These are phyloP conservation scores for Aspergillus avenaceus DNA, from an alignment of 495 filamentous ascomycete genomes.

Conservation along the genomic window DNA sequence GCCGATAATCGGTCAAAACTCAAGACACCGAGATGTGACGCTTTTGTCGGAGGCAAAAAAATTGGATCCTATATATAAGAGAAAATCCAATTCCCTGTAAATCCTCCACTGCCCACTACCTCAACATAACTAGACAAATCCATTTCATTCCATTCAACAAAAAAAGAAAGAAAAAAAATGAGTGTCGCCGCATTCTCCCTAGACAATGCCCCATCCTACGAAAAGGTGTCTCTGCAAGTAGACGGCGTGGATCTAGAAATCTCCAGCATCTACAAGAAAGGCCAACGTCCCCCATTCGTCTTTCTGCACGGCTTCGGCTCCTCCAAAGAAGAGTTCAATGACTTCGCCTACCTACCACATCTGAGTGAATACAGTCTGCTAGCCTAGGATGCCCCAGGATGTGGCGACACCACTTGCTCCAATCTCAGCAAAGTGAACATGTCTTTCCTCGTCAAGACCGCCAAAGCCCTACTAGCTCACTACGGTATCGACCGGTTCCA, in stretches of 20 bases:
- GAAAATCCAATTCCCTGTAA: neutral
- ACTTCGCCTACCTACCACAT: slow-evolving; percentile 14
- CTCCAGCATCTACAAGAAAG: neutral
- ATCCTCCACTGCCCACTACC: neutral
- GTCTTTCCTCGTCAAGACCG: slow-evolving; percentile 26
- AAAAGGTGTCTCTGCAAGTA: neutral
- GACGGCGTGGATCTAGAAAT: neutral
- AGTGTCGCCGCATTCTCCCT: neutral
- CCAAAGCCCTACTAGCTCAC: slow-evolving; percentile 15
- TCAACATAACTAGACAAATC: no score
- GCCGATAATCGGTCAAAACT: neutral
- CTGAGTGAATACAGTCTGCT: slow-evolving; percentile 19
- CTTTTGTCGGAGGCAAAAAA: neutral
- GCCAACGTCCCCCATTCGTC: slow-evolving; percentile 6
- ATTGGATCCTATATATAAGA: no score
- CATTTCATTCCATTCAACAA: neutral
- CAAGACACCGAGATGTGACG: neutral
- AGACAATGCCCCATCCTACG: neutral
- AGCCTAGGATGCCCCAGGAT: slow-evolving; percentile 27
- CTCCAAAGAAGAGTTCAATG: slow-evolving; percentile 28
- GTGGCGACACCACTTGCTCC: slow-evolving; percentile 17
- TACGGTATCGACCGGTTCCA: slow-evolving; percentile 22
- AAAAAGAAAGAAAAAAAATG: neutral
- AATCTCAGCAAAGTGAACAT: slow-evolving; percentile 20
- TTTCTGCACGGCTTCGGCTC: slow-evolving; percentile 30